A percentile compares a stretch with the other conserved stretches of the same genome.
These are phyloP conservation scores for Ceratocystis variospora DNA, from an alignment of 2,329 filamentous ascomycete genomes.

Conservation along the genomic window DNA sequence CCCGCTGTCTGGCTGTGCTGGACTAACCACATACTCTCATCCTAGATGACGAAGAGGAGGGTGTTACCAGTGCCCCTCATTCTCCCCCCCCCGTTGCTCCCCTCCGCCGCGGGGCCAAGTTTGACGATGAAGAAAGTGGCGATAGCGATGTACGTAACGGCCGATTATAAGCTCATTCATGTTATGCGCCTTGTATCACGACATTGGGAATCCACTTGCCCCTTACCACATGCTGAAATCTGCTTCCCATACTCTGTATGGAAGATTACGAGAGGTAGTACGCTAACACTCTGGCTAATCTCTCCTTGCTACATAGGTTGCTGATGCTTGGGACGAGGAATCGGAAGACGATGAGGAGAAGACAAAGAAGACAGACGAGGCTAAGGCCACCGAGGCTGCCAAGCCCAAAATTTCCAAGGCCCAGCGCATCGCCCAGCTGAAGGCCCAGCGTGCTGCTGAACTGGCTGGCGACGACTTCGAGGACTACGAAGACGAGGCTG, in stretches of 20 bases:
- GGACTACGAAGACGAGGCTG: slow-evolving; percentile 54
- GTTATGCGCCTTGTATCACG: background rate
- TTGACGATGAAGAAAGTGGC: slow-evolving; percentile 82
- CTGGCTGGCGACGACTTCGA: slow-evolving; percentile 40
- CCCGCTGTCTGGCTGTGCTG: background rate
- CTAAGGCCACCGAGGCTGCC: slow-evolving; percentile 71
- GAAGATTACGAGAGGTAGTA: background rate
- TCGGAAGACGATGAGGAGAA: slow-evolving; percentile 73
- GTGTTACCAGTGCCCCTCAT: slow-evolving; percentile 27
- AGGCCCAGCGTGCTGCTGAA: slow-evolving; percentile 44
- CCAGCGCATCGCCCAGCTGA: slow-evolving; percentile 66
- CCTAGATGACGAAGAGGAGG: slow-evolving; percentile 30
- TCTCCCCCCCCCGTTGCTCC: slow-evolving; percentile 27
- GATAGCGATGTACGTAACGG: slow-evolving; percentile 53
- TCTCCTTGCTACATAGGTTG: slow-evolving; percentile 44
- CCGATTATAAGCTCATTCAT: background rate
- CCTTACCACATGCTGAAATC: background rate
- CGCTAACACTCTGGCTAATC: background rate
- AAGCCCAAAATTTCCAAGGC: slow-evolving; percentile 89
- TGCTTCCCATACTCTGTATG: background rate
- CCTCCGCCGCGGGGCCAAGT: slow-evolving; percentile 42
- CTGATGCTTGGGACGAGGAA: slow-evolving; percentile 95
- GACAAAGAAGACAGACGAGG: slow-evolving; percentile 79
- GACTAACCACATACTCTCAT: background rate
- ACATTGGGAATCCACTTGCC: background rate